Conservation (phyloP, 228 moss, liverwort and hornwort species). For the Sphagnum magellanicum region DNA sequence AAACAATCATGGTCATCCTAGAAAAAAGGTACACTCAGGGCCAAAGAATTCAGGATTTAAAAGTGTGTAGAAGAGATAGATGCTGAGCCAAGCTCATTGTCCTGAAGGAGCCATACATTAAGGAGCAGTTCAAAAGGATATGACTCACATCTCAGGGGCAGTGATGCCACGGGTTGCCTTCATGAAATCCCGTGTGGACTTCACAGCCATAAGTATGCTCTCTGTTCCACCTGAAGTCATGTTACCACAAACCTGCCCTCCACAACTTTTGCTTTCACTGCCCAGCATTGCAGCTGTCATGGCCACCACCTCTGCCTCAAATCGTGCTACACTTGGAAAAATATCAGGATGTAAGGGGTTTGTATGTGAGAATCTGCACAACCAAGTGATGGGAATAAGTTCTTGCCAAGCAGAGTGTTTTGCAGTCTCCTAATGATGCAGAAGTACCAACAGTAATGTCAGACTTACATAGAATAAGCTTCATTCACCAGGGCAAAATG, state of each 20-base stretch:
- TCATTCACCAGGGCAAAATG: constrained; percentile 92
- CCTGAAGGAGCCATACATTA: too few relatives aligned
- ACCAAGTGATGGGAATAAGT: not conserved
- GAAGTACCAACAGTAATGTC: not conserved
- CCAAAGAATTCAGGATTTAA: too few relatives aligned
- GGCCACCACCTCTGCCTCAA: constrained; percentile 98
- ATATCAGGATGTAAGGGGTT: constrained; percentile 98
- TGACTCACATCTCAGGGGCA: constrained; percentile 82
- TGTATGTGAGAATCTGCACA: constrained; percentile 91
- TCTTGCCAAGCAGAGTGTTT: not conserved
- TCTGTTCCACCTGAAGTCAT: constrained; percentile 99
- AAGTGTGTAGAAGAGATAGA: too few relatives aligned
- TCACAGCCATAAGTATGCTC: constrained; percentile 98
- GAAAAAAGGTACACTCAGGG: too few relatives aligned
- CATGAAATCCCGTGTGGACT: constrained; percentile 90
- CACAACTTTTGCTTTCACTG: constrained; percentile 68
- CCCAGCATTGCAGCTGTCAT: constrained; percentile 94
- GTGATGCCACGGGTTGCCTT: constrained; percentile 62
- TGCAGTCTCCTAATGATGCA: not conserved
- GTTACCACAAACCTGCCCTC: constrained; percentile 94
- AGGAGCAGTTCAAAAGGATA: not conserved
- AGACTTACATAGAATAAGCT: constrained; percentile 81
- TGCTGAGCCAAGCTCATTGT: too few relatives aligned
- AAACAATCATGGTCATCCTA: not conserved
- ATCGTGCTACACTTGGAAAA: constrained; percentile 84